Evolutionary conservation across 148 eudicot genomes (phyloP), one percentile per base, ranked within the genome.

Genomic region (Rhododendron williamsianum): DNA sequence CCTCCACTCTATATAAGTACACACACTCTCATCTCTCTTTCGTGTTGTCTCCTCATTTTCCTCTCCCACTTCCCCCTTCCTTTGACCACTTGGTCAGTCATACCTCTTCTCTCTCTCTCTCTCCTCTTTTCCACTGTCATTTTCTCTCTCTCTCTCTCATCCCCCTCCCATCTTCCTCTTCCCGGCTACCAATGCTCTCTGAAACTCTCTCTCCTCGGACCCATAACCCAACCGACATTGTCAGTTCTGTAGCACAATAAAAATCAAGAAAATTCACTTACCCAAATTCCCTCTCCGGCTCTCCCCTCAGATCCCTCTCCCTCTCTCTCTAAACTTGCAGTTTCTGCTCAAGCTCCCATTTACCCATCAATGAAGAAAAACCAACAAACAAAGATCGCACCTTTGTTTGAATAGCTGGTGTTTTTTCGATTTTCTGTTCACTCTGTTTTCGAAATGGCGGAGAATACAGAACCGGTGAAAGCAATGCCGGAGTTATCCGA

Each of bases 401-500:
- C 38, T 11, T 1, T 38, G 19, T 45, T 23, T 2, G 73, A 25
- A 21, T 35, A 30, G 48, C 60, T 19, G 8, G 41, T 54, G 21
- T 71, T 30, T 71, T 30, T 48, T 18, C 13, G n/a, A 35, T 69
- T 67, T 19, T 81, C 4, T 27, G 0, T 13, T 27, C 13, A 18
- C 38, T 48, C 4, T 30, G 19, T 83, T 7, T 27, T 27, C 30
- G 33, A 48, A 80, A 91, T 92, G 93, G 92, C 93, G 65, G 89
- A 87, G 77, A 87, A 86, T 83, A 78, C 86, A 86, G 96, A 87
- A 89, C 82, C 72, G 3, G 80, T 65, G 9, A 94, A 94, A 72
- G 45, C 94, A 87, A 87, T 90, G 94, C 92, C 95, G 48, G 93
- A 89, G 60, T 19, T 16, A 76, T 91, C 95, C 46, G 98, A 97